Conservation (phyloP, 2,329 filamentous ascomycete species). For the Monilinia fructigena region DNA sequence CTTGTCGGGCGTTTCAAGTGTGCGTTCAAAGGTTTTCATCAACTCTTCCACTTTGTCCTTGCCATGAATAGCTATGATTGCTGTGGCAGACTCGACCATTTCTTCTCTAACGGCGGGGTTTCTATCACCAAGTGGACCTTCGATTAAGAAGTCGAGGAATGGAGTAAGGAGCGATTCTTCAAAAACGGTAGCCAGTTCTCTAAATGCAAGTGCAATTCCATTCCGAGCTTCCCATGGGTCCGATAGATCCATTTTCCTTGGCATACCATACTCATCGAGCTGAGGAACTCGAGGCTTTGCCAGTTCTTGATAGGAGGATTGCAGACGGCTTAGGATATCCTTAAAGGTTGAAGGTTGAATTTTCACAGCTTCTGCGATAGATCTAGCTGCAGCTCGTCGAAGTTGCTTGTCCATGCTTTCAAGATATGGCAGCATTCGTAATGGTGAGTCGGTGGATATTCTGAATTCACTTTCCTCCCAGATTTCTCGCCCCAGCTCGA, state of each 20-base stretch:
- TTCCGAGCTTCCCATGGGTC: conserved; percentile 92
- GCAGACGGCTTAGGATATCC: conserved; percentile 62
- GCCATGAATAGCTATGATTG: conserved; percentile 77
- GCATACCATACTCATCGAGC: conserved; percentile 92
- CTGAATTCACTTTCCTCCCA: conserved; percentile 92
- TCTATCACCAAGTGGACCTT: conserved; percentile 84
- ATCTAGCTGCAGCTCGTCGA: conserved; percentile 76
- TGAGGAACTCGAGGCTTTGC: conserved; percentile 80
- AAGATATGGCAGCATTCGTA: conserved; percentile 73
- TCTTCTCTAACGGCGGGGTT: conserved; percentile 75
- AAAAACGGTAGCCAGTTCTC: conserved; percentile 72
- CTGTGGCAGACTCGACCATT: conserved; percentile 88
- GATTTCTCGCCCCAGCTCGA: conserved; percentile 77
- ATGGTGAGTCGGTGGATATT: conserved; percentile 62
- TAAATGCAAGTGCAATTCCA: conserved; percentile 84
- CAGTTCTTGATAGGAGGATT: conserved; percentile 71
- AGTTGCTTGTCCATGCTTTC: conserved; percentile 78
- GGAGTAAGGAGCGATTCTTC: conserved; percentile 66
- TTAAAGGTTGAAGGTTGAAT: conserved; percentile 59
- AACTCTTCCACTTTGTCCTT: conserved; percentile 80
- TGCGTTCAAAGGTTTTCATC: conserved; percentile 88
- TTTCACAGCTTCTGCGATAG: conserved; percentile 72
- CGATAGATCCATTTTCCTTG: conserved; percentile 78
- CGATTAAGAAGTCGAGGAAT: conserved; percentile 83
- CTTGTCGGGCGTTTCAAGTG: conserved; percentile 81